A percentile compares a stretch with the other conserved stretches of the same genome.
These are phyloP conservation scores for Colletotrichum eleusines DNA, from an alignment of 2,329 filamentous ascomycete species.

Conservation along the genomic window DNA sequence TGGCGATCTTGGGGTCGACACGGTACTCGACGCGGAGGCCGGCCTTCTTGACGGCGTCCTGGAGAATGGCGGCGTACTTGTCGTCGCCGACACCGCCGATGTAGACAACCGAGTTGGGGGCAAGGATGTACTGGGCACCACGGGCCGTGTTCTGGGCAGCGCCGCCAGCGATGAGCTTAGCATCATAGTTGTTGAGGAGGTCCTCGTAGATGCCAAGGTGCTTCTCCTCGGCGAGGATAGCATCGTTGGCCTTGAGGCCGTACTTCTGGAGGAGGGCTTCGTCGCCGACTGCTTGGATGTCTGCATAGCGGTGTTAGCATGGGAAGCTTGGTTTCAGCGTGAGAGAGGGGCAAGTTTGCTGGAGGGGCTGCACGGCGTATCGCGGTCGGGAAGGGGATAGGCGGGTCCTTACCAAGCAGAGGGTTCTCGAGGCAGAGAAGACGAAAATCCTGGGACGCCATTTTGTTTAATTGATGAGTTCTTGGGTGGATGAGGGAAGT, in stretches of 20 bases:
- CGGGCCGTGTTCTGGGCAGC: constrained; percentile 98
- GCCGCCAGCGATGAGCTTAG: constrained; percentile 94
- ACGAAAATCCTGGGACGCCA: constrained; percentile 87
- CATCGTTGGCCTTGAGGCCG: constrained; percentile 93
- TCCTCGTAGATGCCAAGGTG: constrained; percentile 94
- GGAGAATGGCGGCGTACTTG: constrained; percentile 92
- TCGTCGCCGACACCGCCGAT: constrained; percentile 94
- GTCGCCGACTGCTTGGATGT: constrained; percentile 91
- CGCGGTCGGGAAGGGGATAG: not conserved
- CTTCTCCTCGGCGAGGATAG: constrained; percentile 94
- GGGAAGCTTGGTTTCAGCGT: constrained; percentile 31
- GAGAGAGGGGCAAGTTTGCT: constrained; percentile 29
- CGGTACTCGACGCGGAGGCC: constrained; percentile 96
- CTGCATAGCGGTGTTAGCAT: constrained; percentile 56
- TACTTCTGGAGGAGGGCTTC: constrained; percentile 92
- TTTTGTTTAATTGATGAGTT: constrained; percentile 56
- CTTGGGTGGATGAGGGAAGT: constrained; percentile 38
- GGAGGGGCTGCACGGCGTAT: constrained; percentile 5
- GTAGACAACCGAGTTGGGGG: constrained; percentile 90
- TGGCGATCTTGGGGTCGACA: constrained; percentile 85
- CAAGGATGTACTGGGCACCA: constrained; percentile 95
- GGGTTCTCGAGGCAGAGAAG: constrained; percentile 97
- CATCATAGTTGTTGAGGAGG: constrained; percentile 89
- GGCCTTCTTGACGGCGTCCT: constrained; percentile 86
- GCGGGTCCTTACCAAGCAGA: constrained; percentile 78